phyloP scores from a whole-genome alignment of 768 basidiomycete species.

The Boletus sp. region DNA sequence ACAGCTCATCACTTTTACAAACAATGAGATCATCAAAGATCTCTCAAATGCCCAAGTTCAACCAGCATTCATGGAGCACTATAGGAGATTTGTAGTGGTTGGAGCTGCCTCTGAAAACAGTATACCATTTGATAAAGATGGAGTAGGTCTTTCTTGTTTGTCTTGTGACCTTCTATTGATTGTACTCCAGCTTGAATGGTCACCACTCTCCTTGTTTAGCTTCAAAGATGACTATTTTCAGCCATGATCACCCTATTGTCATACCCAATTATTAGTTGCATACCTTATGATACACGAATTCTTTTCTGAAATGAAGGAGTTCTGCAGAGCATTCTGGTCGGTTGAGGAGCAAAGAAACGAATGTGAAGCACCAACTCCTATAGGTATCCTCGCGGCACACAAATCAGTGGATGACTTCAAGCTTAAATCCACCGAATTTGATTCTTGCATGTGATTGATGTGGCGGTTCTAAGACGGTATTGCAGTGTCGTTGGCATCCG shows the following conservation, averaged over 20 bases:
- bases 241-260: background rate
- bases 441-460: constrained; percentile 27
- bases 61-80: constrained; percentile 55
- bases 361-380: background rate
- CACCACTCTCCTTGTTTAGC: constrained; percentile 41
- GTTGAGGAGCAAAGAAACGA: background rate
- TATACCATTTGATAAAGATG: constrained; percentile 32
- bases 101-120: constrained; percentile 34
- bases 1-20: constrained; percentile 38
- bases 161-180: background rate
- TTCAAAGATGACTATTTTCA: constrained; percentile 59
- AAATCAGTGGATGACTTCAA: background rate
- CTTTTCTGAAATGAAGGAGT: background rate
- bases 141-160: constrained; percentile 38
- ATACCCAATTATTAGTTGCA: background rate
- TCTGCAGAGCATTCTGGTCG: background rate
- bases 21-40: constrained; percentile 47
- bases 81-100: constrained; percentile 66
- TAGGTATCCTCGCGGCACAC: background rate
- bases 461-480: background rate
- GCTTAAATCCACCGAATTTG: background rate
- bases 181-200: constrained; percentile 55
- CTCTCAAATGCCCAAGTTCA: constrained; percentile 56
- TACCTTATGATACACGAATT: background rate
- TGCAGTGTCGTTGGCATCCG: background rate